Conservation (phyloP, 306 rosid genomes). For the Cicer bijugum region DNA sequence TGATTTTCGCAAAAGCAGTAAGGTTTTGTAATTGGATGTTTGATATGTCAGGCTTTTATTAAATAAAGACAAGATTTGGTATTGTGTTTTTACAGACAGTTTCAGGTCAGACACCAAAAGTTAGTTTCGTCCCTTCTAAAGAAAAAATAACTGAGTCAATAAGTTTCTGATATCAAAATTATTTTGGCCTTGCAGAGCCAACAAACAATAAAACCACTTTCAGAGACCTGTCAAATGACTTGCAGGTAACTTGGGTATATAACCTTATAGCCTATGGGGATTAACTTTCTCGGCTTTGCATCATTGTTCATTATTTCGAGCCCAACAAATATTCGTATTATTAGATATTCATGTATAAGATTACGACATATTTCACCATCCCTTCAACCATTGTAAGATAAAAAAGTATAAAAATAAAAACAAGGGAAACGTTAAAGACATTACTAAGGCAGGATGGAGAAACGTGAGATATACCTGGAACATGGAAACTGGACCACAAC, state of each 20-base stretch:
- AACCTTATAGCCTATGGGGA: not conserved
- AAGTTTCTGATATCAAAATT: not conserved
- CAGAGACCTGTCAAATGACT: slow-evolving; percentile 28
- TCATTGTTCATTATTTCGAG: slow-evolving; percentile 7
- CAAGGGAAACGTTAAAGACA: slow-evolving; percentile 25
- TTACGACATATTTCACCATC: not conserved
- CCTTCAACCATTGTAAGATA: not conserved
- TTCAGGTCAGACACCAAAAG: not conserved
- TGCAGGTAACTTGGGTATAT: slow-evolving; percentile 15
- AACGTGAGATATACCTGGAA: slow-evolving; percentile 65
- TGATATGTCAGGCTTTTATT: slow-evolving; percentile 4
- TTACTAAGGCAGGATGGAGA: slow-evolving; percentile 32
- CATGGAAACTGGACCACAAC: slow-evolving; percentile 93
- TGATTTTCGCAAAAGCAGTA: not conserved
- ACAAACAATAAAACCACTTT: slow-evolving; percentile 12
- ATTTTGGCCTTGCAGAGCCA: not conserved
- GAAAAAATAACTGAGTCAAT: not conserved
- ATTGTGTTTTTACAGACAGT: not conserved
- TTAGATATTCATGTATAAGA: not conserved
- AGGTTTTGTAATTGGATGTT: not conserved
- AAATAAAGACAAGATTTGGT: slow-evolving; percentile 14
- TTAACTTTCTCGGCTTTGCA: not conserved
- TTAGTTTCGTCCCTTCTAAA: not conserved
- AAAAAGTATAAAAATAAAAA: slow-evolving; percentile 5
- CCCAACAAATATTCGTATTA: not conserved